Evolutionary conservation across 805 yeast genomes (phyloP).

Genomic region (Yamadazyma olivae): DNA sequence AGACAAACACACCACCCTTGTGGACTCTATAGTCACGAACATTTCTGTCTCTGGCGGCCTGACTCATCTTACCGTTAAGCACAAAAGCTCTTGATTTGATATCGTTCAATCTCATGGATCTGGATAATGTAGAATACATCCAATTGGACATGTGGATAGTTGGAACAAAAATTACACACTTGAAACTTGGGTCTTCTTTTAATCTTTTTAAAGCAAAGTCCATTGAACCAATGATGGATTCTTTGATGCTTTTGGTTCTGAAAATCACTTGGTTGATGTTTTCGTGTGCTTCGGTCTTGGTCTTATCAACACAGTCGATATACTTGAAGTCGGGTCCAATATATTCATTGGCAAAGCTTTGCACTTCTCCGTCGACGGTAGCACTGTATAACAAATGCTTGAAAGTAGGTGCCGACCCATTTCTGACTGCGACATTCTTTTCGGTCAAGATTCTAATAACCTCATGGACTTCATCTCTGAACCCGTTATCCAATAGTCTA

Average conservation of each 20-base stretch:
- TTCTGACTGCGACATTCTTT: conserved; percentile 15
- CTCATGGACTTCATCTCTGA: conserved; percentile 59
- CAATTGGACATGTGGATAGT: conserved; percentile 69
- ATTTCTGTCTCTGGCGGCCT: conserved; percentile 60
- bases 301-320: conserved; percentile 71
- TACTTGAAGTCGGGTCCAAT: conserved; percentile 54
- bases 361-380: conserved; percentile 71
- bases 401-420: conserved; percentile 27
- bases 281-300: conserved; percentile 74
- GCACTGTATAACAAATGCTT: conserved; percentile 85
- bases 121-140: conserved; percentile 29
- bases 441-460: conserved; percentile 50
- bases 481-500: conserved; percentile 77
- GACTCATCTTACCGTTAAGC: conserved; percentile 75
- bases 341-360: conserved; percentile 57
- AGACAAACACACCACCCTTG: conserved; percentile 59
- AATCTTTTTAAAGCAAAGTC: conserved; percentile 44
- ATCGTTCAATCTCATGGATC: neutral
- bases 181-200: conserved; percentile 45
- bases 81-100: conserved; percentile 11
- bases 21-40: conserved; percentile 50
- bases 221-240: conserved; percentile 55
- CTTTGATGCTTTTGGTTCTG: conserved; percentile 50
- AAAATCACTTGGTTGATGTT: conserved; percentile 68
- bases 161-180: conserved; percentile 81